These are phyloP conservation scores for Lonicera japonica DNA, from an alignment of 129 eudicot genomes.

Conservation along the genomic window DNA sequence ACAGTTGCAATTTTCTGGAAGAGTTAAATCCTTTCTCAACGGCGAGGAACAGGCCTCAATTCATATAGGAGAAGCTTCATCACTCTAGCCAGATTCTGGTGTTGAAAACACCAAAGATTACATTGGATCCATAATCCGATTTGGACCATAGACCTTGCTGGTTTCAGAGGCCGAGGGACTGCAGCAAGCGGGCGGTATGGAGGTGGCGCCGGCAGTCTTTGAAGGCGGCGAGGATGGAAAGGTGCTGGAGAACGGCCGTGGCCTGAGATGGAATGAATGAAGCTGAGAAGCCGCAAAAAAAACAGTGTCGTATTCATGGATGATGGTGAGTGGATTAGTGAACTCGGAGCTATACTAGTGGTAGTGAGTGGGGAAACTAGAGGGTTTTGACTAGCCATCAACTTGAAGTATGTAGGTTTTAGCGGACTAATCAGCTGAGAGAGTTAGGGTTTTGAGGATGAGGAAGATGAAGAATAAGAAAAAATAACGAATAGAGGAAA, in stretches of 20 bases:
- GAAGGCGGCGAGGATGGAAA: constrained; percentile 54
- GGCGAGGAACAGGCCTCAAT: constrained; percentile 65
- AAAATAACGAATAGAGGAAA: constrained; percentile 5
- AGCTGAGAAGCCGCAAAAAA: constrained; percentile 87
- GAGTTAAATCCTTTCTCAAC: constrained; percentile 60
- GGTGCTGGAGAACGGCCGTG: constrained; percentile 28
- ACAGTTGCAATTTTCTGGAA: constrained; percentile 40
- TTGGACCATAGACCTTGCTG: constrained; percentile 85
- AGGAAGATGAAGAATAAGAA: constrained; percentile 23
- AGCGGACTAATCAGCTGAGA: constrained; percentile 24
- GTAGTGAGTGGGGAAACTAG: constrained; percentile 71
- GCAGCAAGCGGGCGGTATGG: constrained; percentile 79
- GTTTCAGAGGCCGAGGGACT: constrained; percentile 64
- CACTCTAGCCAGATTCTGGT: constrained; percentile 84
- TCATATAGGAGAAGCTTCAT: constrained; percentile 71
- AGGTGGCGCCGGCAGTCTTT: constrained; percentile 62
- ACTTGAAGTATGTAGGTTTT: constrained; percentile 74
- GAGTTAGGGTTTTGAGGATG: constrained; percentile 15
- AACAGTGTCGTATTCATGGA: constrained; percentile 74
- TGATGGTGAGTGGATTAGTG: constrained; percentile 42
- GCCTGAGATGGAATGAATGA: constrained; percentile 42
- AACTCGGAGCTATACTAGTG: constrained; percentile 86
- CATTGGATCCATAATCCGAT: constrained; percentile 81
- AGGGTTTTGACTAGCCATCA: constrained; percentile 54
- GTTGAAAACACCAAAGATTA: constrained; percentile 64